Base-by-base conservation (phyloP, 2,329 filamentous ascomycete species). In the Colletotrichum trifolii region DNA sequence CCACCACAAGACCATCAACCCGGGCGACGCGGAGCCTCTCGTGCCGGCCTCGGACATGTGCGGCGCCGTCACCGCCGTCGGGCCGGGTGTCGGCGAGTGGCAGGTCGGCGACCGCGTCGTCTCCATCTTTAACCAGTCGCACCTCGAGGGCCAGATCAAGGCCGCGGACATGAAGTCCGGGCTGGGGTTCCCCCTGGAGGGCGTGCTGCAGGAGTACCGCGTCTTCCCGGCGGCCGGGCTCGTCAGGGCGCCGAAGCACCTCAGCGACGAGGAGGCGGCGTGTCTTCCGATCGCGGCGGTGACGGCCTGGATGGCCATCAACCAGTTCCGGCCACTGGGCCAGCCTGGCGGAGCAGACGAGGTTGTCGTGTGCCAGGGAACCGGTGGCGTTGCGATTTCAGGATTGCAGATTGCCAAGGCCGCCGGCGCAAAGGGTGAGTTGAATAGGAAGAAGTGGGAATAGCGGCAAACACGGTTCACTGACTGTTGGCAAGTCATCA, bases 11-110 rank as follows among this genome's bases (percentile, higher is more conserved):
- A 81, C 82, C 4, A 77, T 87, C 49, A 66, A 74, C 12, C 68
- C 74, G 46, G 76, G 73, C 42, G 71, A 77, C 64, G 67, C 74
- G 56, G 57, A 76, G 57, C 64, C 80, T 60, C 70, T 91, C 11
- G 86, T 92, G 1, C 89, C 89, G 2, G 89, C 87, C 75, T 90
- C 88, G 25, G 90, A 93, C 75, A 91, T 90, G 82, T 90, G 88
- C 76, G 90, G 90, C 48, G 81, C 82, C 8, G 79, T 92, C 49
- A 77, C 85, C 2, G 79, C 77, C n/a, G 77, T 80, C 9, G 73
- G 76, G 3, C 76, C 85, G 1, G 73, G 75, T 3, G 77, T 78
- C 6, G 49, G 67, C 6, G 69, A 71, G 39, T 86, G 86, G 78
- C 79, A 81, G 58, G 75, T 79, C 13, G 89, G 89, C 63, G 86